Conservation (phyloP, 2,329 filamentous ascomycete species). For the Fusarium veterinarium region DNA sequence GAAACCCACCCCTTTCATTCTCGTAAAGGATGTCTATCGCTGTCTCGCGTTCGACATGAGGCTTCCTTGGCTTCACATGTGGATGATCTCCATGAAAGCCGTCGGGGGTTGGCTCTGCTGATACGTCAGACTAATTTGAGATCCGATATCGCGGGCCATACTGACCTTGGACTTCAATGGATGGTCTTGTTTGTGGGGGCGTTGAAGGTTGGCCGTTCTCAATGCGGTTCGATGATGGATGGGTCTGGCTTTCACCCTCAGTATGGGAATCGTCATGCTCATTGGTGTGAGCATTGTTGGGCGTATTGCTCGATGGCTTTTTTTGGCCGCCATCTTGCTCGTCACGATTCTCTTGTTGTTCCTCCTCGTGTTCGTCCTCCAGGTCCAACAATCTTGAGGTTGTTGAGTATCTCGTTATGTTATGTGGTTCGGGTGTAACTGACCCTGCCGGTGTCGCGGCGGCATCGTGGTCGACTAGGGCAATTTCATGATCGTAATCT, state of each 20-base stretch:
- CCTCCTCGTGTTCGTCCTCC: slow-evolving; percentile 30
- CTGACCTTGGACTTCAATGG: slow-evolving; percentile 51
- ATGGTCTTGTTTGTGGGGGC: slow-evolving; percentile 43
- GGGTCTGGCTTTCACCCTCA: slow-evolving; percentile 17
- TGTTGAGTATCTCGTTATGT: slow-evolving; percentile 37
- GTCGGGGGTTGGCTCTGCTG: slow-evolving; percentile 48
- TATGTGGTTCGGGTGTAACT: slow-evolving; percentile 33
- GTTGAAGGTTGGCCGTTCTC: slow-evolving; percentile 24
- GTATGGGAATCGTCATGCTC: slow-evolving; percentile 24
- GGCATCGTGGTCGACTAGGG: slow-evolving; percentile 69
- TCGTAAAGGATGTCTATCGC: slow-evolving; percentile 93
- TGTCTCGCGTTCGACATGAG: slow-evolving; percentile 57
- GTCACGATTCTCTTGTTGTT: background rate
- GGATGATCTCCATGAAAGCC: slow-evolving; percentile 39
- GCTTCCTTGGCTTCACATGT: slow-evolving; percentile 51
- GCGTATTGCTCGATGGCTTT: slow-evolving; percentile 17
- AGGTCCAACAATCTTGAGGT: slow-evolving; percentile 41
- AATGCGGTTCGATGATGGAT: slow-evolving; percentile 2
- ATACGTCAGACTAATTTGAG: slow-evolving; percentile 15
- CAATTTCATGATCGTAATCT: slow-evolving; percentile 79
- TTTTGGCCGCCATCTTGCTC: slow-evolving; percentile 8
- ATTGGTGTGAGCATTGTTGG: slow-evolving; percentile 3
- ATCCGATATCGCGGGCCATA: background rate
- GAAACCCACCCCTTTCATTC: slow-evolving; percentile 90
- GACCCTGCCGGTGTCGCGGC: slow-evolving; percentile 38